Conservation (phyloP, 441 rosid genomes). For the Pelargonium australe region DNA sequence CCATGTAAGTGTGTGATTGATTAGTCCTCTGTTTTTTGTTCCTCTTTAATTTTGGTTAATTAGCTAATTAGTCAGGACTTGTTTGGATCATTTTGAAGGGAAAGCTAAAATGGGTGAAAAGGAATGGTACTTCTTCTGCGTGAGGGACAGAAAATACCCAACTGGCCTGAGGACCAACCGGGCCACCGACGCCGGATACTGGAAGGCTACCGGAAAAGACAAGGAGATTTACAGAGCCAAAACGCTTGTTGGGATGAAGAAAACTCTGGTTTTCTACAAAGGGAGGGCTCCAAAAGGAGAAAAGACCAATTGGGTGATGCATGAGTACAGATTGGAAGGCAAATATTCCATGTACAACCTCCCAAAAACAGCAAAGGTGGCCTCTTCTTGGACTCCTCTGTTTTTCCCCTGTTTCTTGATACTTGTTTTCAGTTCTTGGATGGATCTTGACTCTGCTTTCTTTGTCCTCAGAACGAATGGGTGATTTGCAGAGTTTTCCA, state of each 20-base stretch:
- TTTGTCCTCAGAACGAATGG: constrained; percentile 39
- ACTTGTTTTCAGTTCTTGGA: neutral
- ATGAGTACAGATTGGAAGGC: constrained; percentile 41
- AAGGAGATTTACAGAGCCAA: constrained; percentile 35
- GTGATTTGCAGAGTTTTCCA: constrained; percentile 42
- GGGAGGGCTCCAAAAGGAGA: constrained; percentile 64
- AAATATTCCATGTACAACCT: constrained; percentile 23
- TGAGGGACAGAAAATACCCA: neutral
- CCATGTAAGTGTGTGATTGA: constrained; percentile 36
- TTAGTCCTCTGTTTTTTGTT: too few species aligned
- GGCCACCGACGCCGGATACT: neutral
- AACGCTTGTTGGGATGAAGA: constrained; percentile 45
- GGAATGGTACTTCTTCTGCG: constrained; percentile 2
- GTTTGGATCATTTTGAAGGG: neutral
- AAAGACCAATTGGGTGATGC: constrained; percentile 47
- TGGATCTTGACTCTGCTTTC: neutral
- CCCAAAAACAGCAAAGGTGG: constrained; percentile 31
- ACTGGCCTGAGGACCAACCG: neutral
- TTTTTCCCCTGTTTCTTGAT: neutral
- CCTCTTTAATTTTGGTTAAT: too few species aligned
- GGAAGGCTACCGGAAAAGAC: constrained; percentile 53
- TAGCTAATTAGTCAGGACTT: too few species aligned
- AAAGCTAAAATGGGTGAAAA: neutral
- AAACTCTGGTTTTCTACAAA: constrained; percentile 41
- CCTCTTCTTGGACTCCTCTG: neutral